Evolutionary conservation across 768 basidiomycete genomes (phyloP), one percentile per base, ranked within the genome.

Genomic region (Sporobolomyces pararoseus): DNA sequence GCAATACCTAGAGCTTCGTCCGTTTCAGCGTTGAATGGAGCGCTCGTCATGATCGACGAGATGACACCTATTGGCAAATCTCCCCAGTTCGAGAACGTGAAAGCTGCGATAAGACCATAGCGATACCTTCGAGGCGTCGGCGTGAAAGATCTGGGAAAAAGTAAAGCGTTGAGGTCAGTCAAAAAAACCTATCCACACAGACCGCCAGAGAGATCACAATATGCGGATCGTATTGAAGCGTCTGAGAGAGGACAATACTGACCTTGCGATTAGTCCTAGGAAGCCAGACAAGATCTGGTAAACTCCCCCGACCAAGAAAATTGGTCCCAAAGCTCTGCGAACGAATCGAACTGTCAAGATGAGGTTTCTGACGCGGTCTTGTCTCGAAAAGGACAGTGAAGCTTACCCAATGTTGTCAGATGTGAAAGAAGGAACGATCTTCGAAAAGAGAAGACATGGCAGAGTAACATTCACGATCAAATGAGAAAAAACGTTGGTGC

Each of bases 81-180:
- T 21, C 50, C 67, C 64, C 83, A 83, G 73, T 89, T 89, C 13
- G 82, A 83, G 85, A 85, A 89, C 4, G 83, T 85, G 46, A 88
- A 88, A 0, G 88, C 87, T 4, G 85, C 84, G 0, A 89, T 75
- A 29, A 90, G 82, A 0, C 88, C 89, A 74, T 86, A 85, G 54
- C 88, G 81, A 76, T 90, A 89, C 32, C 87, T 83, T 75, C 88
- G 86, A 1, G 89, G 89, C 3, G 90, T 88, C 85, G 88, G 89
- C 75, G 87, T 89, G 58, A 87, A 73, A 70, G 84, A 62, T 85
- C 79, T 59, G 39, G 10, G n/a, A 84, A 54, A 81, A 51, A 17
- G 10, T 9, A 17, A 42, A 25, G 17, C 50, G 50, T 21, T 10
- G 19, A 21, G 46, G 7, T 47, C 46, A 47, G 46, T 21, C 10